A percentile compares a stretch with the other conserved stretches of the same genome.
Evolutionary conservation across 2,329 filamentous ascomycete species (phyloP).

Genomic region (Exserohilum turcica): DNA sequence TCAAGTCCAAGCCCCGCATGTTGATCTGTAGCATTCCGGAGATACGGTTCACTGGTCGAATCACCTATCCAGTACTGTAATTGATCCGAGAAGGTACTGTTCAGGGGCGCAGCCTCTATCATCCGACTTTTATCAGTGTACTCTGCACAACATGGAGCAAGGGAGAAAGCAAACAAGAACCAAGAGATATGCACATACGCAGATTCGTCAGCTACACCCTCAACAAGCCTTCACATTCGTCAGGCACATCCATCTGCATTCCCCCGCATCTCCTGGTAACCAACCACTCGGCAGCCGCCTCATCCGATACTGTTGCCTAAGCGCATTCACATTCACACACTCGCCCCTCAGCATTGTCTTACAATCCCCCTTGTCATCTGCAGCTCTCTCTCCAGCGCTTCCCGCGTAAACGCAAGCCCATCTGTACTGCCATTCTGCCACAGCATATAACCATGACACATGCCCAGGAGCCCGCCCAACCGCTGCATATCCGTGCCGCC

Average conservation of each 20-base stretch:
- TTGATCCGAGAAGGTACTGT: background rate
- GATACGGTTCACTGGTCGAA: too few species aligned
- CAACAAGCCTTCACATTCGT: too few species aligned
- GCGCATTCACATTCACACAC: slow-evolving; percentile 1
- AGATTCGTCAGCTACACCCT: too few species aligned
- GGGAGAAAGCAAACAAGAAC: too few species aligned
- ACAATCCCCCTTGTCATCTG: slow-evolving; percentile 2
- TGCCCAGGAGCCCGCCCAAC: background rate
- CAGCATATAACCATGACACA: background rate
- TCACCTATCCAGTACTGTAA: too few species aligned
- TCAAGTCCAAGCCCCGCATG: background rate
- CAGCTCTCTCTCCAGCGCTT: slow-evolving; percentile 1
- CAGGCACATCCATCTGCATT: too few species aligned
- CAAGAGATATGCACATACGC: too few species aligned
- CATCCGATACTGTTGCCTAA: background rate
- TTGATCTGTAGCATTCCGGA: background rate
- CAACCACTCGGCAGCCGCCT: too few species aligned
- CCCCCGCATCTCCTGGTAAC: too few species aligned
- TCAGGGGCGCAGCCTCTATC: background rate
- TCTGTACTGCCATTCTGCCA: too few species aligned
- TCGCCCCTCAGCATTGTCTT: background rate
- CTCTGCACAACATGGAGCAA: too few species aligned
- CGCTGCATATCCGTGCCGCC: background rate
- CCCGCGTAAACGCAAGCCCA: background rate
- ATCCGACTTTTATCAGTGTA: background rate